Evolutionary conservation across 768 basidiomycete species (phyloP), one percentile per base, ranked within the genome.

Genomic region (Calvatia gigantea): DNA sequence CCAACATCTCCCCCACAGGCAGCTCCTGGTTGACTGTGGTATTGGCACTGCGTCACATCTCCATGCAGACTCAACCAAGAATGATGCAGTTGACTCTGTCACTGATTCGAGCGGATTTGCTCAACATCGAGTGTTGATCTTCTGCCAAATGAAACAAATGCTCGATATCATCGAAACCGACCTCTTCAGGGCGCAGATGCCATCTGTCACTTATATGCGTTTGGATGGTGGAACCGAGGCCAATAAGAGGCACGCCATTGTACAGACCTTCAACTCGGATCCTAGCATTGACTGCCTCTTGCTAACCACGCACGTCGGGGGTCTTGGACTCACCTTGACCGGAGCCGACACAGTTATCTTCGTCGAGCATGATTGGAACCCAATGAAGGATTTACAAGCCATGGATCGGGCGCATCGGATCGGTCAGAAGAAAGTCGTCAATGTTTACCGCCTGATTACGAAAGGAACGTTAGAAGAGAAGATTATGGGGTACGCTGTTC

Each of bases 331-430:
- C 66, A 99, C 96, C 17, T 74, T 99, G 60, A 99, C 97, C 0
- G 96, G 97, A 19, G 97, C 97, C 6, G 97, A 99, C 68, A 99
- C 97, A 0, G 97, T 99, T 56, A 97, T 99, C 60, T 99, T 99
- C 64, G 93, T 99, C 50, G 97, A 99, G 68, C 97, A 99, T 64
- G 97, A 99, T 69, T 99, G 97, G 97, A 99, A 99, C 69, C 97
- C 97, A 6, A 97, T 96, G 94, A 98, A 98, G 70, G 97, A 99
- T 74, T 74, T 98, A 5, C 97, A 99, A 67, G 97, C 97, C 6
- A 99, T 99, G 97, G 97, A 99, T 67, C 83, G 97, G 56, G 97
- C 97, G 1, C 97, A 98, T 72, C 87, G 97, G 51, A 87, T 98
- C 33, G 97, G 97, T 5, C 97, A 99, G 74, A 98, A 97, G 78